A percentile compares a stretch with the other conserved stretches of the same genome.
Evolutionary conservation across 108 stramenopile species (phyloP).

Genomic region (Pseudonitzschia pungens): DNA sequence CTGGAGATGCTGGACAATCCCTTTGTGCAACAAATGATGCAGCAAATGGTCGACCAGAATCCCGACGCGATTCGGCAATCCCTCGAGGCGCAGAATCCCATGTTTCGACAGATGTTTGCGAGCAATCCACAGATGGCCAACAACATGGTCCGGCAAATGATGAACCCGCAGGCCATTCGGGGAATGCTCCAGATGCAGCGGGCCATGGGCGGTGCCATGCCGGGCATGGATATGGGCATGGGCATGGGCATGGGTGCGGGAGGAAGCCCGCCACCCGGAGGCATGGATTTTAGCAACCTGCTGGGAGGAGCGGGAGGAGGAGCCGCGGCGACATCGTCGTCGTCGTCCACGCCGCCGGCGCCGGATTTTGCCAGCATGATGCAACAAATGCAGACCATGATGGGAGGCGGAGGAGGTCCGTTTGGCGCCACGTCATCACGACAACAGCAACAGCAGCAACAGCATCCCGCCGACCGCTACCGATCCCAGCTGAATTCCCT

Average conservation of each 20-base stretch:
- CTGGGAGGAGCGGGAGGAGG: conserved; percentile 6
- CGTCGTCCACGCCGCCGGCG: background rate
- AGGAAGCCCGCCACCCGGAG: conserved; percentile 20
- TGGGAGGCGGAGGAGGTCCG: conserved; percentile 25
- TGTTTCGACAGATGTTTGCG: conserved; percentile 75
- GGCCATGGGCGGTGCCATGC: conserved; percentile 38
- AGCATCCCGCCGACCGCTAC: conserved; percentile 67
- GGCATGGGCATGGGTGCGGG: conserved; percentile 21
- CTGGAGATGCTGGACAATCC: conserved; percentile 72
- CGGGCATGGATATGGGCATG: conserved; percentile 18
- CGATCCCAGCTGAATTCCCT: conserved; percentile 69
- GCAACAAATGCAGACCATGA: conserved; percentile 28
- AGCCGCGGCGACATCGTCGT: background rate
- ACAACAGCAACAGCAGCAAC: conserved; percentile 19
- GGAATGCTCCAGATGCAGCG: conserved; percentile 77
- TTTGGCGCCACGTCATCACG: conserved; percentile 17
- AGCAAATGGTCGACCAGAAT: conserved; percentile 60
- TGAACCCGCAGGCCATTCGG: conserved; percentile 73
- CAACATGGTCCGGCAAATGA: conserved; percentile 61
- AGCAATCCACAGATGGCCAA: conserved; percentile 54
- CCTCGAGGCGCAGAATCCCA: conserved; percentile 71
- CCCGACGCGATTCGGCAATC: conserved; percentile 68
- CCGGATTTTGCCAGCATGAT: conserved; percentile 24
- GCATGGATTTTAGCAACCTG: background rate
- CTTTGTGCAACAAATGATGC: conserved; percentile 66